Conservation (phyloP, 768 basidiomycete species). For the Lactarius vividus region DNA sequence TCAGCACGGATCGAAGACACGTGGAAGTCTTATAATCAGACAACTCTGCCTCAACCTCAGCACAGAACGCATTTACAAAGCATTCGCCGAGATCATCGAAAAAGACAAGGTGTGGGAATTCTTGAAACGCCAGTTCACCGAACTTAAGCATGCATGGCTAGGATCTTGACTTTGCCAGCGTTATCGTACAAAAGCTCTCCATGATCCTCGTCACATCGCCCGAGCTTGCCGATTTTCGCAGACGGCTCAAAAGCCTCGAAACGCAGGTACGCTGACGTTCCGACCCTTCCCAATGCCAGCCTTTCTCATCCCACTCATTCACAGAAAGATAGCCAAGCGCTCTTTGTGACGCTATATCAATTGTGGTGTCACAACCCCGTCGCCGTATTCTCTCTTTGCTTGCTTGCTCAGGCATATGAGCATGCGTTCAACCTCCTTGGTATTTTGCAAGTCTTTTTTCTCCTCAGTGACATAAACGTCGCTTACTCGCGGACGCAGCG, state of each 20-base stretch:
- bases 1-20: conserved; percentile 90
- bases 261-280: conserved; percentile 61
- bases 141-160: conserved; percentile 33
- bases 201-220: conserved; percentile 96
- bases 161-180: conserved; percentile 97
- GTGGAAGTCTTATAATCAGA: conserved; percentile 93
- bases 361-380: conserved; percentile 99
- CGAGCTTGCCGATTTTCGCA: conserved; percentile 92
- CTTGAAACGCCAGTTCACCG: neutral
- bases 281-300: neutral
- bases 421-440: conserved; percentile 95
- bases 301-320: neutral
- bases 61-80: conserved; percentile 91
- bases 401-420: conserved; percentile 97
- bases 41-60: conserved; percentile 93
- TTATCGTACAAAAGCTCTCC: conserved; percentile 96
- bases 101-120: conserved; percentile 77
- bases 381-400: conserved; percentile 91
- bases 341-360: conserved; percentile 91
- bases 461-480: neutral
- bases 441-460: conserved; percentile 70
- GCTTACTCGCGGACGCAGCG: conserved; percentile 46
- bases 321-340: conserved; percentile 91
- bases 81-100: conserved; percentile 95
- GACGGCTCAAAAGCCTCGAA: conserved; percentile 88